Percentiles rank a stretch among this genome's conserved stretches.
These are phyloP conservation scores for Trypanosoma boissoni DNA, from an alignment of 208 protist species.

Conservation along the genomic window DNA sequence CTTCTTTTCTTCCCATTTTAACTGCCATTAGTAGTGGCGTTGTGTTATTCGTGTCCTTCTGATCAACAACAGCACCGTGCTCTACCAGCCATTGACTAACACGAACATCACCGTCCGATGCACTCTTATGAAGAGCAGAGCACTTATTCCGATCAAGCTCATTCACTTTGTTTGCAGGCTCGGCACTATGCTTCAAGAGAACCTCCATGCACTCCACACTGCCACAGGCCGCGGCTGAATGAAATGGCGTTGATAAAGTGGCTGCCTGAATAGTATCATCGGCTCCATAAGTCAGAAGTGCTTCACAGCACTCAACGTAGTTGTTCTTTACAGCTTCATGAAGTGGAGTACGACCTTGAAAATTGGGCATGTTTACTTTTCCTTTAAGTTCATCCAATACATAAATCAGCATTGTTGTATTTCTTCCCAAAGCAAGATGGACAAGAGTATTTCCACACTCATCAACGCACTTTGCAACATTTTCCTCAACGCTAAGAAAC, in stretches of 20 bases:
- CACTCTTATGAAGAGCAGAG: constrained; percentile 89
- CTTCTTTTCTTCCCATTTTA: constrained; percentile 84
- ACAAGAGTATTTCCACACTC: constrained; percentile 83
- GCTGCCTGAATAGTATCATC: constrained; percentile 79
- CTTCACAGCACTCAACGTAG: constrained; percentile 75
- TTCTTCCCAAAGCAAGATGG: constrained; percentile 78
- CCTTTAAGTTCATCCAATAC: constrained; percentile 62
- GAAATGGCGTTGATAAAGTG: constrained; percentile 88
- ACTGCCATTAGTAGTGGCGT: constrained; percentile 89
- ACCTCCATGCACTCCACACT: constrained; percentile 89
- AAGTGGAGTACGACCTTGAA: constrained; percentile 82
- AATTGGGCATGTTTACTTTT: constrained; percentile 74
- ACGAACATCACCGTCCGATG: constrained; percentile 86
- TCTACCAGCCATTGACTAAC: constrained; percentile 87
- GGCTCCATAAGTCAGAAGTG: constrained; percentile 77
- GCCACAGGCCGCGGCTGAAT: constrained; percentile 85
- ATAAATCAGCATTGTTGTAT: constrained; percentile 57
- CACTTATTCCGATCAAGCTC: constrained; percentile 78
- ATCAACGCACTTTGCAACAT: constrained; percentile 84
- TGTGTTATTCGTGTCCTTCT: constrained; percentile 52
- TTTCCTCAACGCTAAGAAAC: constrained; percentile 75
- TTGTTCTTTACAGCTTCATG: constrained; percentile 87
- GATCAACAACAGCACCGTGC: constrained; percentile 82
- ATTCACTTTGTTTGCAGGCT: constrained; percentile 72
- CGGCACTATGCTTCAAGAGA: constrained; percentile 64